phyloP scores from a whole-genome alignment of 768 basidiomycete species.

The Podaxis mareebaensis region DNA sequence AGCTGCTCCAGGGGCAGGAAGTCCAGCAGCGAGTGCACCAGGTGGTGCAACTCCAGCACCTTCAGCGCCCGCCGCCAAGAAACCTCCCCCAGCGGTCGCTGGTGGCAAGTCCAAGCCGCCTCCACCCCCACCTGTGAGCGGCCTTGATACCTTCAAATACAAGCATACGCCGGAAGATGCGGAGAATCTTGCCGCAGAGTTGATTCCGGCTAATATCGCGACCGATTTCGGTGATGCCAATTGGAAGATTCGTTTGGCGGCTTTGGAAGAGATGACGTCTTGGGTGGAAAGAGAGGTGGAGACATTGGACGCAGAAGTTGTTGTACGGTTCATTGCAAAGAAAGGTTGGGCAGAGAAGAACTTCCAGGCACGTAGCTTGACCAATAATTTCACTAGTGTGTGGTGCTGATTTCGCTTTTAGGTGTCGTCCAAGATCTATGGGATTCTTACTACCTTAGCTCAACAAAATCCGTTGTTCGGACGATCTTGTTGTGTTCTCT shows the following conservation, averaged over 20 bases:
- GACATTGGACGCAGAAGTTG: conserved; percentile 80
- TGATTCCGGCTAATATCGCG: conserved; percentile 70
- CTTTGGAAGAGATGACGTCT: conserved; percentile 78
- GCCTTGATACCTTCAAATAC: conserved; percentile 86
- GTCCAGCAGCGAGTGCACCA: conserved; percentile 32
- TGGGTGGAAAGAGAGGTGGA: conserved; percentile 78
- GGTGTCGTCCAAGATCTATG: conserved; percentile 92
- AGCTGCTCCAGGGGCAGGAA: conserved; percentile 30
- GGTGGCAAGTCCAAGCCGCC: conserved; percentile 41
- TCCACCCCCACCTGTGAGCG: conserved; percentile 48
- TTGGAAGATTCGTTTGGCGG: conserved; percentile 91
- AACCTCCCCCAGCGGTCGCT: conserved; percentile 42
- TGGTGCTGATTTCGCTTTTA: conserved; percentile 29
- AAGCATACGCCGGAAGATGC: conserved; percentile 92
- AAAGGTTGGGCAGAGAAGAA: conserved; percentile 99
- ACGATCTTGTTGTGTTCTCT: conserved; percentile 79
- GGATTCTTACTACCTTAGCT: conserved; percentile 70
- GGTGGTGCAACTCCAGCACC: conserved; percentile 40
- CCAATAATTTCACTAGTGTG: background rate
- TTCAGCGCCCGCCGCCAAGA: conserved; percentile 28
- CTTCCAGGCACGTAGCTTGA: conserved; percentile 69
- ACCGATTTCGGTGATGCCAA: conserved; percentile 81
- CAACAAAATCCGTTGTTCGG: conserved; percentile 83
- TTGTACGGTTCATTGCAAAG: conserved; percentile 86
- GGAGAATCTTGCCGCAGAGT: conserved; percentile 70